Base-by-base conservation (phyloP, 768 basidiomycete genomes). In the Boletus eberwhitei region DNA sequence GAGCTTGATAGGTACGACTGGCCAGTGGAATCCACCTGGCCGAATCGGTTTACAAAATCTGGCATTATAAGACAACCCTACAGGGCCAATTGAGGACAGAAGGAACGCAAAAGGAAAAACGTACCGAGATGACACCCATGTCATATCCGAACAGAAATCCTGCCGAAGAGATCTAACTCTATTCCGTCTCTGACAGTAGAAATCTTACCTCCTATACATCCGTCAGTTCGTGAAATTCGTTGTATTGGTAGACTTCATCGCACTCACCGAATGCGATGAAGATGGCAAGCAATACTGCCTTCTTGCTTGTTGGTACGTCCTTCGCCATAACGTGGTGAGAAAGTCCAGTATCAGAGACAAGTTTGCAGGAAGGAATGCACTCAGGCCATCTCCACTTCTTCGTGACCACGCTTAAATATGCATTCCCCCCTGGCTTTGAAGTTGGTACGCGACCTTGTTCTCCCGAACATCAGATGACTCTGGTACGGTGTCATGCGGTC, bases 11-110 rank as follows among this genome's bases (percentile, higher is more conserved):
- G 71, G 54, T 79, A 73, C 47, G 72, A 72, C 34, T 71, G 59
- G 4, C 86, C 86, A 56, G 80, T 64, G 3, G 66, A 61, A 45
- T 71, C 77, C 4, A 76, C 48, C 61, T 82, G 73, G 32, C 87
- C 88, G 63, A 90, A 90, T 13, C 87, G 81, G 49, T 72, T 59
- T 60, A 88, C 77, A 67, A 90, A 90, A 66, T 90, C 87, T 8
- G 81, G 81, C 86, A 89, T 89, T 54, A 90, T 88, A 32, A 90
- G 70, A 62, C 86, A 88, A 76, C 88, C 88, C 82, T 86, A 62
- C 3, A 32, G 24, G 34, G 14, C 19, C 17, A 16, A 24, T 11
- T 49, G 13, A 51, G 17, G 19, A 55, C 48, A 52, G n/a, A 48
- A 50, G 50, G n/a, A 37, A 52, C 16, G n/a, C 13, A 45, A 24